phyloP scores from a whole-genome alignment of 345 rosid species.

The Arabis alpina region DNA sequence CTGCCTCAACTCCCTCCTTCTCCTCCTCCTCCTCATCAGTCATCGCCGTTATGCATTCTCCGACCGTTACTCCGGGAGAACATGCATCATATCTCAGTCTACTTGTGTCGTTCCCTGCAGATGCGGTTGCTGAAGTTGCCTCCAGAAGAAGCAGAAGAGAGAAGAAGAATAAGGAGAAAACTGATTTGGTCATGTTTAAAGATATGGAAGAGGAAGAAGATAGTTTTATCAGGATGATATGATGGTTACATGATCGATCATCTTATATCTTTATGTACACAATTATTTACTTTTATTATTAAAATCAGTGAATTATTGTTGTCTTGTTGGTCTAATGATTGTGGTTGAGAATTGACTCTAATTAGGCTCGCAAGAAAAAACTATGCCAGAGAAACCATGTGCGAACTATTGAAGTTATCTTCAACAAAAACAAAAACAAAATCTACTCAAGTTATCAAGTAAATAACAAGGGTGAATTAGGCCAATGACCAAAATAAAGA shows the following conservation, averaged over 20 bases:
- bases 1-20: conserved; percentile 14
- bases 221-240: too few species aligned
- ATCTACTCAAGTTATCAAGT: too few species aligned
- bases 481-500: too few species aligned
- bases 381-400: too few species aligned
- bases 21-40: not conserved
- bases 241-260: too few species aligned
- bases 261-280: not conserved
- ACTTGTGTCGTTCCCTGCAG: conserved; percentile 22
- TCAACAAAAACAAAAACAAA: too few species aligned
- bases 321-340: not conserved
- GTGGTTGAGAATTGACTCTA: not conserved
- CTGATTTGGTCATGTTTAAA: conserved; percentile 20
- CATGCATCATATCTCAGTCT: conserved; percentile 12
- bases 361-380: not conserved
- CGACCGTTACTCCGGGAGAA: conserved; percentile 26
- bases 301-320: not conserved
- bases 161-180: not conserved
- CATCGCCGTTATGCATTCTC: conserved; percentile 21
- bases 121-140: not conserved
- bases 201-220: not conserved
- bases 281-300: too few species aligned
- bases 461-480: too few species aligned
- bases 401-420: too few species aligned
- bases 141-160: conserved; percentile 17